phyloP scores from a whole-genome alignment of 2,329 filamentous ascomycete species.

The Cadophora luteo-olivacea region DNA sequence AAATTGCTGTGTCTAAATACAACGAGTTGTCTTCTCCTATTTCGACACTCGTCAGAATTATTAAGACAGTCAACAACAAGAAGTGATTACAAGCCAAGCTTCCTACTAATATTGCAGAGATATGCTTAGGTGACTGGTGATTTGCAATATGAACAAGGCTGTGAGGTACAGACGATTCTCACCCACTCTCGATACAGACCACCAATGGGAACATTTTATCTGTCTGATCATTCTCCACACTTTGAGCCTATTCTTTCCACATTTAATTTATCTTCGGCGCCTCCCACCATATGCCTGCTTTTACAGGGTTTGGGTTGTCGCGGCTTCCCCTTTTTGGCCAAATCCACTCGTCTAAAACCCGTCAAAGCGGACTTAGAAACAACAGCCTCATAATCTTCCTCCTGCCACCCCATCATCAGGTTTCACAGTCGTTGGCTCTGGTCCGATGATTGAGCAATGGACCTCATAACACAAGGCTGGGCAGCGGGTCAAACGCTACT shows the following conservation, averaged over 20 bases:
- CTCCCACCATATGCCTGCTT: slow-evolving; percentile 11
- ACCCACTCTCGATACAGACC: neutral
- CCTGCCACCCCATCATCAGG: slow-evolving; percentile 10
- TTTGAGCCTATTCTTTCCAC: slow-evolving; percentile 13
- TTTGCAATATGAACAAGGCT: neutral
- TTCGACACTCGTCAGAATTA: neutral
- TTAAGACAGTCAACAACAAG: neutral
- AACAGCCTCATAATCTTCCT: slow-evolving; percentile 15
- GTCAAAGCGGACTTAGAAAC: slow-evolving; percentile 20
- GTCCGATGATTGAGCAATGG: slow-evolving; percentile 15
- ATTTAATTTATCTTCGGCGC: neutral
- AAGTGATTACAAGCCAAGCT: neutral
- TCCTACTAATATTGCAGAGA: slow-evolving; percentile 3
- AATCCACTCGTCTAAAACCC: slow-evolving; percentile 19
- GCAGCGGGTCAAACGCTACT: slow-evolving; percentile 23
- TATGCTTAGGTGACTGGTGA: neutral
- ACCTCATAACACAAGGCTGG: neutral
- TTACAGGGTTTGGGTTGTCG: neutral
- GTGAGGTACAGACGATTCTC: neutral
- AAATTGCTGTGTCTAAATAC: neutral
- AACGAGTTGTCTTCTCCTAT: too few relatives aligned
- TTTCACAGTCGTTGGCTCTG: slow-evolving; percentile 21
- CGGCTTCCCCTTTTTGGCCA: slow-evolving; percentile 1
- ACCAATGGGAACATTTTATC: neutral
- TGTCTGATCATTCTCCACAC: slow-evolving; percentile 1